Conservation (phyloP, 140 eudicot genomes). For the Cichorium intybus region DNA sequence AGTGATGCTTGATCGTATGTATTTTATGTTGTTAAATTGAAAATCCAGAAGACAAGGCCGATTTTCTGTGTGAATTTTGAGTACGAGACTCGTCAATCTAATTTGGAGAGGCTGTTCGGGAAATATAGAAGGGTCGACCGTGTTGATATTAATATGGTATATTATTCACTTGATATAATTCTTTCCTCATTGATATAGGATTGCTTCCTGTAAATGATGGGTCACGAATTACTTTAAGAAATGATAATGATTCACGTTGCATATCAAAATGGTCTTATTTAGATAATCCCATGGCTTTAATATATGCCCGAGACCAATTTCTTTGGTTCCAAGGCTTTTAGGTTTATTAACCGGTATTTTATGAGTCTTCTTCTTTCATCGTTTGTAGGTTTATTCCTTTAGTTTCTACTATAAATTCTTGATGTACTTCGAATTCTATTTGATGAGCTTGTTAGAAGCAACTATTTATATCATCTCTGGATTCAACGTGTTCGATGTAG, state of each 20-base stretch:
- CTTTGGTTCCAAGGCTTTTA: background rate
- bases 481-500: no score
- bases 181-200: no score
- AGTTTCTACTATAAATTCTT: no score
- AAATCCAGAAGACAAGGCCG: constrained; percentile 61
- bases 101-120: constrained; percentile 75
- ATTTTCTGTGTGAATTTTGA: constrained; percentile 83
- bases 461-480: no score
- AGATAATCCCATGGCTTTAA: background rate
- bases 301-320: background rate
- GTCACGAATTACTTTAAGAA: background rate
- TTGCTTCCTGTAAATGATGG: background rate
- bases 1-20: background rate
- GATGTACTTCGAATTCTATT: no score
- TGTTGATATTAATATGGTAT: constrained; percentile 92
- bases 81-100: constrained; percentile 87
- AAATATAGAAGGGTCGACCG: constrained; percentile 87
- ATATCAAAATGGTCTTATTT: background rate
- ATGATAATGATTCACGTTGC: background rate
- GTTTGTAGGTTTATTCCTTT: no score
- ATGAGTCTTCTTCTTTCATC: no score
- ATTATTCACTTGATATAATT: background rate
- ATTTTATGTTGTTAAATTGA: background rate
- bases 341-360: no score
- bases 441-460: no score